These are phyloP conservation scores for Singerocomus inundabilis DNA, from an alignment of 1,284 basidiomycete genomes.

Conservation along the genomic window DNA sequence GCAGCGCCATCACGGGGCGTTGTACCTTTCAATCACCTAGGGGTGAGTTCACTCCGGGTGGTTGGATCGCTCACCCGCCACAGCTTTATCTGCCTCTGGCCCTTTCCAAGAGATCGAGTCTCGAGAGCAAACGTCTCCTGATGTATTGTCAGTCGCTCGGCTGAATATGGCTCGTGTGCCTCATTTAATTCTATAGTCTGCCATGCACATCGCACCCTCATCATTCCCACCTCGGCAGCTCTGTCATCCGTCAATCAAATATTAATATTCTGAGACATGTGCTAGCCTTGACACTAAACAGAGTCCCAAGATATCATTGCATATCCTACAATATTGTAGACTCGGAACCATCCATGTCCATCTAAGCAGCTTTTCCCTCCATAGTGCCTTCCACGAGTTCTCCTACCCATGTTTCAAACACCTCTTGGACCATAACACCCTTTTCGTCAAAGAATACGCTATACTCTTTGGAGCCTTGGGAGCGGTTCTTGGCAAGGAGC, in stretches of 20 bases:
- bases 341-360: slow-evolving; percentile 2
- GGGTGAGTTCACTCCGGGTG: slow-evolving; percentile 17
- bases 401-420: slow-evolving; percentile 73
- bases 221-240: background rate
- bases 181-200: background rate
- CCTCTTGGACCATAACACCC: slow-evolving; percentile 66
- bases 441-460: slow-evolving; percentile 69
- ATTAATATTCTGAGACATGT: background rate
- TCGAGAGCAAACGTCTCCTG: slow-evolving; percentile 28
- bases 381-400: slow-evolving; percentile 60
- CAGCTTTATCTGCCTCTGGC: slow-evolving; percentile 28
- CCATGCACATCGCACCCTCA: background rate
- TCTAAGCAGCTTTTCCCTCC: slow-evolving; percentile 47
- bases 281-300: background rate
- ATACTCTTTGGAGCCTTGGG: slow-evolving; percentile 52
- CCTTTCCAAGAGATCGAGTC: slow-evolving; percentile 33
- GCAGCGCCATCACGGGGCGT: slow-evolving; percentile 88
- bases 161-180: slow-evolving; percentile 14
- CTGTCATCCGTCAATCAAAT: background rate
- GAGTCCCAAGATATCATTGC: slow-evolving; percentile 23
- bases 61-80: background rate
- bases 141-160: slow-evolving; percentile 2
- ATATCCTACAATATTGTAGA: slow-evolving; percentile 33
- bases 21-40: slow-evolving; percentile 55
- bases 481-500: slow-evolving; percentile 62